phyloP scores from a whole-genome alignment of 1,139 yeast species.

The Blastobotrys capitulatus region DNA sequence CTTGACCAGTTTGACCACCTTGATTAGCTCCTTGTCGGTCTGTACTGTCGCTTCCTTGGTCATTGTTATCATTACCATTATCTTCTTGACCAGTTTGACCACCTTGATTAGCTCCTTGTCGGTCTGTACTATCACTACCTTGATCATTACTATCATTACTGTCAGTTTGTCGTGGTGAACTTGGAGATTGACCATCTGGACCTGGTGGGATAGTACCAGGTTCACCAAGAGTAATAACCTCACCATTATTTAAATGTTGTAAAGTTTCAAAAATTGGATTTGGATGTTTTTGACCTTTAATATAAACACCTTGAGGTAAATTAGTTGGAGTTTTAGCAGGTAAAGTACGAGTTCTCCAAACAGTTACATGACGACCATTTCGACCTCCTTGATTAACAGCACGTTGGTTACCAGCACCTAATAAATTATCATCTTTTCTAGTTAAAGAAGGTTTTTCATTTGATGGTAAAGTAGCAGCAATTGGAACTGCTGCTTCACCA shows the following conservation, averaged over 20 bases:
- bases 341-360: neutral
- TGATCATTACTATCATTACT: no score
- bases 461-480: neutral
- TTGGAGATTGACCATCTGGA: neutral
- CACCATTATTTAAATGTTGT: neutral
- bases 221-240: no score
- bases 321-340: constrained; percentile 1
- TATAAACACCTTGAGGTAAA: constrained; percentile 4
- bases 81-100: no score
- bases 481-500: neutral
- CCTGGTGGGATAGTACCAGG: neutral
- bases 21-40: neutral
- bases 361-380: neutral
- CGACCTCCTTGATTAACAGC: neutral
- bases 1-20: no score
- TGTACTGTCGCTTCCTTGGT: no score
- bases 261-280: constrained; percentile 1
- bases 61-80: neutral
- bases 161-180: no score
- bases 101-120: neutral
- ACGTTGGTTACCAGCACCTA: neutral
- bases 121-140: neutral
- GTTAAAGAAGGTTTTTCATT: neutral
- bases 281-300: constrained; percentile 1
- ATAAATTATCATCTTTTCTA: neutral